These are phyloP conservation scores for Fusarium sambucinum DNA, from an alignment of 2,329 filamentous ascomycete species.

Conservation along the genomic window DNA sequence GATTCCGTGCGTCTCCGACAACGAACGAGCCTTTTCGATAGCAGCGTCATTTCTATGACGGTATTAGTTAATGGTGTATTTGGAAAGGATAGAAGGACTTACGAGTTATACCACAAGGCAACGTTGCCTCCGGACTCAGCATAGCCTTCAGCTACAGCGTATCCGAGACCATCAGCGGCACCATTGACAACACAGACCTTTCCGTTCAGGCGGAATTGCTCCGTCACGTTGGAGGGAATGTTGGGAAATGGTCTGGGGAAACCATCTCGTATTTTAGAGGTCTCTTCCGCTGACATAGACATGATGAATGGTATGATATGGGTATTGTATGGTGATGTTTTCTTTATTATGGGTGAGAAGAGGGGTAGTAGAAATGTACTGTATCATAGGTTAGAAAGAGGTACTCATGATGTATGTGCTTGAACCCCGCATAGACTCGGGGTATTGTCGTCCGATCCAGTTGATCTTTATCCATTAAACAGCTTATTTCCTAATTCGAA, in stretches of 20 bases:
- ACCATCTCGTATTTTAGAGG: conserved; percentile 35
- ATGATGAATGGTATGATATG: conserved; percentile 24
- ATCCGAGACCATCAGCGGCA: conserved; percentile 60
- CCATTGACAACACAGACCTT: conserved; percentile 60
- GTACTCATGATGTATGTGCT: neutral
- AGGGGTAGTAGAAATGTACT: conserved; percentile 12
- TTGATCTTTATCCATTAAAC: neutral
- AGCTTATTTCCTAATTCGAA: neutral
- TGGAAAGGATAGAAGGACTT: neutral
- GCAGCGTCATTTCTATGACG: conserved; percentile 50
- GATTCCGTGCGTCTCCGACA: conserved; percentile 52
- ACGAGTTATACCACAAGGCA: conserved; percentile 53
- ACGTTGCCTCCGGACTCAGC: conserved; percentile 60
- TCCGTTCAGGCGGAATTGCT: conserved; percentile 58
- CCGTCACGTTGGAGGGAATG: conserved; percentile 55
- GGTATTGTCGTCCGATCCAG: conserved; percentile 17
- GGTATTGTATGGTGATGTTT: neutral
- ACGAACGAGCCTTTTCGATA: conserved; percentile 51
- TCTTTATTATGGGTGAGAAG: neutral
- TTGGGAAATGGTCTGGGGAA: conserved; percentile 46
- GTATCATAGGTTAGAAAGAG: neutral
- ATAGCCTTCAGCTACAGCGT: conserved; percentile 59
- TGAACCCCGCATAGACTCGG: conserved; percentile 26
- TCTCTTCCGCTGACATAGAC: conserved; percentile 48
- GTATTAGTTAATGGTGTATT: neutral